Percentiles rank a stretch among this genome's conserved stretches.
phyloP scores from a whole-genome alignment of 345 rosid species.

The Populus nigra region DNA sequence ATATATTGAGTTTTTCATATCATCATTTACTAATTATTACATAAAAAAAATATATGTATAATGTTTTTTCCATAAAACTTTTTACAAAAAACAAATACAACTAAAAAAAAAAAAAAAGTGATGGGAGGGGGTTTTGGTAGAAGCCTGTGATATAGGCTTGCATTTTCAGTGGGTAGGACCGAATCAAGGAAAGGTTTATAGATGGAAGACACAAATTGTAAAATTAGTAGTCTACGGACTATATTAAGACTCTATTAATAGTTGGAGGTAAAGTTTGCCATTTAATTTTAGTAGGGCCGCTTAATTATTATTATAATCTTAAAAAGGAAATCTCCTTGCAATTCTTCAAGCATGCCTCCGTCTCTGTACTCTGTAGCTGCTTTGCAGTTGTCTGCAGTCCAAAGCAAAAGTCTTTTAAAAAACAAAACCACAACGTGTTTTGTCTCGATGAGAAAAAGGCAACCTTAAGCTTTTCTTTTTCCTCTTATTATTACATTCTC shows the following conservation, averaged over 20 bases:
- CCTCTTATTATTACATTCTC: neutral
- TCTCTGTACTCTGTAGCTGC: neutral
- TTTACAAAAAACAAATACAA: too few relatives aligned
- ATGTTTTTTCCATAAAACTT: too few relatives aligned
- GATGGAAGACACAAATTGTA: neutral
- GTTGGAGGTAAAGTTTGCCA: neutral
- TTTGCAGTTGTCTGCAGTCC: neutral
- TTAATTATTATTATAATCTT: neutral
- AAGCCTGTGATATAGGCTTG: too few relatives aligned
- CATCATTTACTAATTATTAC: too few relatives aligned
- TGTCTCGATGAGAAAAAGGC: neutral
- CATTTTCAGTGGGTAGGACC: too few relatives aligned
- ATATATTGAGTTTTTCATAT: too few relatives aligned
- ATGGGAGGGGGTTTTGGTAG: too few relatives aligned
- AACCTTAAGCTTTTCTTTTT: neutral
- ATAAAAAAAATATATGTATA: too few relatives aligned
- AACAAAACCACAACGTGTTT: neutral
- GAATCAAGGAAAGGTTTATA: too few relatives aligned
- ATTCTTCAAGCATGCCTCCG: neutral
- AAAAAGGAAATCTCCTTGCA: neutral
- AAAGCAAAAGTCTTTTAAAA: neutral
- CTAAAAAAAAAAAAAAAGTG: too few relatives aligned
- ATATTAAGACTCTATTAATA: neutral
- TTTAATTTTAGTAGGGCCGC: neutral
- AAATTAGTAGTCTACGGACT: neutral